These are phyloP conservation scores for Fraxinus quadrangulata DNA, from an alignment of 257 asterid species.

Conservation along the genomic window DNA sequence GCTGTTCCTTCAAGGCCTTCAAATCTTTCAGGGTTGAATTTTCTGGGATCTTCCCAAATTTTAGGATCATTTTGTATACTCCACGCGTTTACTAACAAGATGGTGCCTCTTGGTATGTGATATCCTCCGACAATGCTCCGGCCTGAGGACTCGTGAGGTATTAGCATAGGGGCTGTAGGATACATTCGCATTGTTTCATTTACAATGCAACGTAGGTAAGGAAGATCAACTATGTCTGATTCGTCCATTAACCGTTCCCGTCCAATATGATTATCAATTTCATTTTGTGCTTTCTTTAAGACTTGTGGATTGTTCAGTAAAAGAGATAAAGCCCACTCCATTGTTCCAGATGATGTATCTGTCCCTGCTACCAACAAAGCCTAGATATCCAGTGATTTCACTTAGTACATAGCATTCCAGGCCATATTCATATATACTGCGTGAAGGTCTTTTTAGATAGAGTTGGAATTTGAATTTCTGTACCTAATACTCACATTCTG, in stretches of 20 bases:
- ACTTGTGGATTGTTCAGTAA: conserved; percentile 55
- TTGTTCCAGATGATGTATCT: conserved; percentile 62
- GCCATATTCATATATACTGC: not conserved
- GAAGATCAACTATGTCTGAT: conserved; percentile 42
- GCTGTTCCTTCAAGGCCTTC: conserved; percentile 36
- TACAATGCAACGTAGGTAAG: conserved; percentile 50
- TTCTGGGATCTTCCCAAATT: conserved; percentile 47
- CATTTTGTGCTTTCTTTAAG: conserved; percentile 49
- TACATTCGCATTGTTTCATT: conserved; percentile 60
- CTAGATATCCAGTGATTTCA: conserved; percentile 25
- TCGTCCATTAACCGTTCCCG: conserved; percentile 45
- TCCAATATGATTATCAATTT: conserved; percentile 49
- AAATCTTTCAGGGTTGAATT: conserved; percentile 68
- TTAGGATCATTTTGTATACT: conserved; percentile 62
- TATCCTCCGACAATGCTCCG: conserved; percentile 51
- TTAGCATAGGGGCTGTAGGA: conserved; percentile 55
- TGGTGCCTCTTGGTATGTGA: conserved; percentile 50
- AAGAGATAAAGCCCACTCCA: conserved; percentile 65
- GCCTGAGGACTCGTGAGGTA: conserved; percentile 65
- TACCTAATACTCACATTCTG: too few relatives aligned
- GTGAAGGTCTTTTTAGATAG: too few relatives aligned
- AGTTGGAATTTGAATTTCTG: too few relatives aligned
- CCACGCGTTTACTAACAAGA: conserved; percentile 62
- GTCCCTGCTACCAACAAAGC: conserved; percentile 58
- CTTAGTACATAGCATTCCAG: not conserved